Evolutionary conservation across 139 green algal genomes (phyloP).

Genomic region (Micractinium sp.): DNA sequence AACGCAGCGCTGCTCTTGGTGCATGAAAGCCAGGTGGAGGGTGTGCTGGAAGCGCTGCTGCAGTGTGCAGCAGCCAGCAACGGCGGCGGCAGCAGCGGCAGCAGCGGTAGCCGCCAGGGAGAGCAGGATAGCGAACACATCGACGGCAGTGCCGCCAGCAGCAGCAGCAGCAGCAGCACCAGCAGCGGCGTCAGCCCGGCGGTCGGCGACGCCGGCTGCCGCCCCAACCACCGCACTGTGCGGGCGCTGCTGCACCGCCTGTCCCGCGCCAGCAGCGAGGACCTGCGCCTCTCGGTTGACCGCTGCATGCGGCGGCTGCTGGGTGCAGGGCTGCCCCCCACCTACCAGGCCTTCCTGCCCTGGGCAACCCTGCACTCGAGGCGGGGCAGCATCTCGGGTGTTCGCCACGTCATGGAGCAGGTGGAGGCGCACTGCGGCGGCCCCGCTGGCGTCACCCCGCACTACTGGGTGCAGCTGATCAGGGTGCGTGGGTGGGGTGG

Average conservation of each 20-base stretch:
- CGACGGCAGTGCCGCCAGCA: not conserved
- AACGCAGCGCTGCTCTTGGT: constrained; percentile 1
- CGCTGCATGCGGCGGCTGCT: constrained; percentile 20
- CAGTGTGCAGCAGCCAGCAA: not conserved
- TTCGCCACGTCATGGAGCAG: constrained; percentile 22
- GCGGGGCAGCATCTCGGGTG: not conserved
- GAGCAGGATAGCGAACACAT: not conserved
- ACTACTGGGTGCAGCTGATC: constrained; percentile 20
- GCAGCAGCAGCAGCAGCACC: no score
- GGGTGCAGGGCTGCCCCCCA: not conserved
- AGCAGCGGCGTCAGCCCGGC: no score
- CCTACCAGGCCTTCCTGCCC: constrained; percentile 1
- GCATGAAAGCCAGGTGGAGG: not conserved
- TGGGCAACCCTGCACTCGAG: constrained; percentile 23
- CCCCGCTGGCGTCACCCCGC: not conserved
- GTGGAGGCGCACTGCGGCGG: not conserved
- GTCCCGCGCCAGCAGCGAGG: not conserved
- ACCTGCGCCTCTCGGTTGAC: not conserved
- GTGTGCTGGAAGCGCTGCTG: not conserved
- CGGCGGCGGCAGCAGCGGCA: not conserved
- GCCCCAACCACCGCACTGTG: not conserved
- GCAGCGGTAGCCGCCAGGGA: not conserved
- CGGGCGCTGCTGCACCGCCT: not conserved
- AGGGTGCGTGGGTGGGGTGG: not conserved
- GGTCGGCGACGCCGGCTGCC: not conserved